Base-by-base conservation (phyloP, 2,329 filamentous ascomycete species). In the Aspergillus alliaceus region DNA sequence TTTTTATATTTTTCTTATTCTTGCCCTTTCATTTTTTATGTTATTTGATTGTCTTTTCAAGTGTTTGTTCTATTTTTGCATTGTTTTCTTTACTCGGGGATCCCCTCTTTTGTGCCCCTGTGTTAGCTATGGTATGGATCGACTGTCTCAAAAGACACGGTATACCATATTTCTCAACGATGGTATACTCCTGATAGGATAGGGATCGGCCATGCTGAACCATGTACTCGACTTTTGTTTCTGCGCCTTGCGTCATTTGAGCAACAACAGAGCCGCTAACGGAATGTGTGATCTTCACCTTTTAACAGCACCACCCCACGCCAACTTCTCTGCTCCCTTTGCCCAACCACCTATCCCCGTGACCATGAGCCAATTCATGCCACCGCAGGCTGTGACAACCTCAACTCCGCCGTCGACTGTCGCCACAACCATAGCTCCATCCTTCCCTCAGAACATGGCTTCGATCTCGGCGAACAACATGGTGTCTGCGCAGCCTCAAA, bases 361-460 rank as follows among this genome's bases (percentile, higher is more conserved):
- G 37, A 66, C 66, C 32, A 68, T 72, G 62, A 59, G 62, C 54
- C 70, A 70, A 40, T 70, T 70, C 44, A 65, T 72, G 18, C 70
- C 71, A 50, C 61, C 64, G 32, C 69, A 69, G 31, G 64, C 63
- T 15, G 25, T 27, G 29, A 27, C 27, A 9, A 34, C 51, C 12
- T 32, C 54, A 12, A 66, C 66, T 15, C 59, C 68, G 22, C 58
- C 66, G 7, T 40, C 62, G n/a, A 70, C 61, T 49, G 57, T 67
- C 48, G 68, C 73, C 6, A 62, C 70, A 8, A 69, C 70, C 29
- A 66, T 68, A 22, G 68, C 69, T 25, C 71, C 71, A 54, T 65
- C 67, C 29, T 68, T 73, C 20, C 61, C 68, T 6, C 72, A 70
- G 25, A 75, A 72, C 32, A 75, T 75, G 72, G 64, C 72, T 8